phyloP scores from a whole-genome alignment of 2,329 filamentous ascomycete species.

The Sarocladiaceae sp. region DNA sequence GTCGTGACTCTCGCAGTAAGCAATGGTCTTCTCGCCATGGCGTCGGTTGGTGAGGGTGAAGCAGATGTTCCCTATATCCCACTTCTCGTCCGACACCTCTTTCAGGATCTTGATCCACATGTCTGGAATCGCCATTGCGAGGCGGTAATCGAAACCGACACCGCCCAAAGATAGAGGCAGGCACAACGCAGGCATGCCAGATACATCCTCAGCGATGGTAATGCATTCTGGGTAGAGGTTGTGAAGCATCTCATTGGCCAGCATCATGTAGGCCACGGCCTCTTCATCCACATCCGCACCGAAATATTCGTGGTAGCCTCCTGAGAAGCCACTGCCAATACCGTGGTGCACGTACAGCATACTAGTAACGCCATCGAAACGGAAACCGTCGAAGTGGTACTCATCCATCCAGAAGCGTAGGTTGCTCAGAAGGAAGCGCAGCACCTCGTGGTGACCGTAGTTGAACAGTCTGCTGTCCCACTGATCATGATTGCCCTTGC shows the following conservation, averaged over 20 bases:
- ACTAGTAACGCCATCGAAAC: conserved; percentile 96
- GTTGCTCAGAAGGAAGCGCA: conserved; percentile 94
- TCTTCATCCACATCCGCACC: conserved; percentile 85
- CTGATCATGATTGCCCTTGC: conserved; percentile 78
- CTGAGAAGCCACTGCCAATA: conserved; percentile 94
- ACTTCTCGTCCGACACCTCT: conserved; percentile 82
- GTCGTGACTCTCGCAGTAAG: conserved; percentile 94
- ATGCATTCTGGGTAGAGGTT: conserved; percentile 80
- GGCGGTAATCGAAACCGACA: conserved; percentile 92
- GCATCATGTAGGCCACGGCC: conserved; percentile 87
- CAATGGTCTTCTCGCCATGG: conserved; percentile 96
- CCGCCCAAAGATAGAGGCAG: conserved; percentile 79
- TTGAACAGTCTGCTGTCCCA: conserved; percentile 98
- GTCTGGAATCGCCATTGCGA: conserved; percentile 96
- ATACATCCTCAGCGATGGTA: conserved; percentile 94
- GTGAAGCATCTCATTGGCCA: conserved; percentile 95
- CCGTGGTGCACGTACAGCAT: conserved; percentile 97
- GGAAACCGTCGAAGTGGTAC: conserved; percentile 93
- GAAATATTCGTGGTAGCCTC: conserved; percentile 98
- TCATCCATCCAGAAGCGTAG: conserved; percentile 99
- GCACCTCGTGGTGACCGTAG: conserved; percentile 88
- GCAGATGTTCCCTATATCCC: conserved; percentile 81
- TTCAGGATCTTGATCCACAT: conserved; percentile 99
- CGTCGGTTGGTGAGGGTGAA: conserved; percentile 88
- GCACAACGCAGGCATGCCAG: conserved; percentile 96